Conservation (phyloP, 2,329 filamentous ascomycete genomes). For the Pseudogymnoascus sp. region DNA sequence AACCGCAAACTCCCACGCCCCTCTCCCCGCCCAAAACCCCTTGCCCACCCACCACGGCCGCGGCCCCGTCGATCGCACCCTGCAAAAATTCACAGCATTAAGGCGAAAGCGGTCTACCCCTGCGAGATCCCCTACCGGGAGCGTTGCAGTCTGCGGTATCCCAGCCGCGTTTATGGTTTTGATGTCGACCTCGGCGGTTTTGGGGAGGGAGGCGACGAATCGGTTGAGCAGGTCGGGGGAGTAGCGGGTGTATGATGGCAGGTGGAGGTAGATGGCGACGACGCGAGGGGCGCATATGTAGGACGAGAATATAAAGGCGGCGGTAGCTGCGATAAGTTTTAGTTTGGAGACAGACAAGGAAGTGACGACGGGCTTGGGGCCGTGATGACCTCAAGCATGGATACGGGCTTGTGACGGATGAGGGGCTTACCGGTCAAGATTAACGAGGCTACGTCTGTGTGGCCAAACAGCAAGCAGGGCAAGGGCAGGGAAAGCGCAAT, state of each 20-base stretch:
- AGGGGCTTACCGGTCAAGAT: background rate
- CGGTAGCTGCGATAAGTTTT: slow-evolving; percentile 36
- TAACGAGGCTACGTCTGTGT: background rate
- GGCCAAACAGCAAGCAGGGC: background rate
- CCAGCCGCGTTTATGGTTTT: slow-evolving; percentile 36
- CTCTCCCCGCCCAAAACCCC: background rate
- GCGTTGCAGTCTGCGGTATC: slow-evolving; percentile 23
- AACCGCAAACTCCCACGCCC: background rate
- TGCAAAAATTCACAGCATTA: background rate
- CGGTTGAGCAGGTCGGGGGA: slow-evolving; percentile 50
- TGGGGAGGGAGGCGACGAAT: slow-evolving; percentile 38
- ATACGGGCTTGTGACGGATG: background rate
- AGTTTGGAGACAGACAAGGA: slow-evolving; percentile 1
- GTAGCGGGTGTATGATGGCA: slow-evolving; percentile 58
- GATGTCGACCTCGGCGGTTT: slow-evolving; percentile 32
- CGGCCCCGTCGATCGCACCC: background rate
- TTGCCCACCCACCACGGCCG: slow-evolving; percentile 2
- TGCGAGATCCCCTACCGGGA: background rate
- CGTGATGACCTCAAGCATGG: background rate
- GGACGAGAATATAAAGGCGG: slow-evolving; percentile 55
- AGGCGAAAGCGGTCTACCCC: background rate
- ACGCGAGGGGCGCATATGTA: slow-evolving; percentile 65
- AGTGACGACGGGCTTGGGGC: slow-evolving; percentile 34
- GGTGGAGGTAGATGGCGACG: slow-evolving; percentile 60
- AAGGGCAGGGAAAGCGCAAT: slow-evolving; percentile 39